A percentile compares a stretch with the other conserved stretches of the same genome.
Conservation (phyloP, 23 red algal genomes). For the Gracilaria domingensis region DNA sequence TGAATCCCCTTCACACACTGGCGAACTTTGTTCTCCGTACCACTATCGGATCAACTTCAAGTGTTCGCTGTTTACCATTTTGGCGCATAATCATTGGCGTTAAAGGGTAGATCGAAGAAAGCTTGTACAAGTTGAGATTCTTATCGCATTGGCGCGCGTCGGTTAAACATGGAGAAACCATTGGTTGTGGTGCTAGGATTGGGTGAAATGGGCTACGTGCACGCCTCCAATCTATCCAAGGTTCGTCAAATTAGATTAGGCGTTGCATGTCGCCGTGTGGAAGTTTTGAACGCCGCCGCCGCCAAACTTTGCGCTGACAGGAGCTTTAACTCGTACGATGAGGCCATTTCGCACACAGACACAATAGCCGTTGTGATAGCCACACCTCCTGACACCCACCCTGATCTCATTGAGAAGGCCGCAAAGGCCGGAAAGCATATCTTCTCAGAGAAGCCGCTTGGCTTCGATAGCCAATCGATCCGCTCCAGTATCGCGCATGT, state of each 20-base stretch:
- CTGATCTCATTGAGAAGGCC: slow-evolving; percentile 69
- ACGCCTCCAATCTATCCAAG: slow-evolving; percentile 82
- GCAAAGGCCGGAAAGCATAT: slow-evolving; percentile 81
- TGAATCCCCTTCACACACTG: too few species aligned
- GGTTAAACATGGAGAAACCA: slow-evolving; percentile 32
- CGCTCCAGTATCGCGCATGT: slow-evolving; percentile 40
- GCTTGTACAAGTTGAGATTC: too few species aligned
- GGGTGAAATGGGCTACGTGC: slow-evolving; percentile 94
- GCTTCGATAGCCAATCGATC: slow-evolving; percentile 49
- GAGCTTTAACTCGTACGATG: slow-evolving; percentile 68
- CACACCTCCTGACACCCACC: slow-evolving; percentile 79
- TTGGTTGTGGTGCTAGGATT: slow-evolving; percentile 84
- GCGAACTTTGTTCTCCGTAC: too few species aligned
- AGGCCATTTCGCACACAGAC: slow-evolving; percentile 60
- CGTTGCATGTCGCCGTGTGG: slow-evolving; percentile 67
- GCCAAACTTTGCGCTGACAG: slow-evolving; percentile 53
- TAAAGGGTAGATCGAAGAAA: too few species aligned
- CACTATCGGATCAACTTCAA: not conserved
- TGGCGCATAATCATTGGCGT: too few species aligned
- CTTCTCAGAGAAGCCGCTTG: slow-evolving; percentile 95
- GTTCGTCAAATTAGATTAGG: slow-evolving; percentile 73
- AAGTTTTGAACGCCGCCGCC: slow-evolving; percentile 44
- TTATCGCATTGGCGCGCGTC: too few species aligned
- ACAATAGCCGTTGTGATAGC: slow-evolving; percentile 87
- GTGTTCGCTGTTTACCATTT: not conserved